Conservation (phyloP, 768 basidiomycete species). For the Asterophora parasitica region DNA sequence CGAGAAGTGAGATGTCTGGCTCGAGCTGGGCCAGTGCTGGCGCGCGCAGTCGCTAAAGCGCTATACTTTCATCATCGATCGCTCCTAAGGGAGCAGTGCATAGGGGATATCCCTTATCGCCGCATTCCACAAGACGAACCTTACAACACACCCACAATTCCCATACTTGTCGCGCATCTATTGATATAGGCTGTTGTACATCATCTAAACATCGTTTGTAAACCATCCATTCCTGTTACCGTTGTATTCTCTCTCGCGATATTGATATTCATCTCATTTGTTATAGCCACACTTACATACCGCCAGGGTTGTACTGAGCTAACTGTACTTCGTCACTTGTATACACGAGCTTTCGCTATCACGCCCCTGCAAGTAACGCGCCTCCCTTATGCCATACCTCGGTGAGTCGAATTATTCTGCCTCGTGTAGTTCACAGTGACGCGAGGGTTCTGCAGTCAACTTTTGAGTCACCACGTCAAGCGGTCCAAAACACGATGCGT, state of each 20-base stretch:
- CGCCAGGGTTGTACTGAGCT: background rate
- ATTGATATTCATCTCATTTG: background rate
- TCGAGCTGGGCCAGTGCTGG: constrained; percentile 21
- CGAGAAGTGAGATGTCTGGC: constrained; percentile 13
- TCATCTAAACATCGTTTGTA: background rate
- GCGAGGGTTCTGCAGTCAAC: background rate
- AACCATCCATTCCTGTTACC: background rate
- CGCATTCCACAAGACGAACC: background rate
- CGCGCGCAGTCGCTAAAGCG: constrained; percentile 8
- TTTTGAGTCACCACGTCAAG: background rate
- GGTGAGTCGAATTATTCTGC: constrained; percentile 1
- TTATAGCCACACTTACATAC: background rate
- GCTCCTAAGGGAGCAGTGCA: background rate
- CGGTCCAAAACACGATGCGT: background rate
- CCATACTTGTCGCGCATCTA: background rate
- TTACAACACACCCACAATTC: background rate
- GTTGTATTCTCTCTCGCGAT: background rate
- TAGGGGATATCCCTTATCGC: background rate
- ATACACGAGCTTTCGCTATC: background rate
- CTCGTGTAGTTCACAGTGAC: too few species aligned
- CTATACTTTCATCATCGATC: background rate
- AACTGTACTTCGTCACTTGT: background rate
- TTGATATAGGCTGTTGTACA: background rate
- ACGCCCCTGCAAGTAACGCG: too few species aligned
- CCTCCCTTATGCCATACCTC: too few species aligned